Conservation (phyloP, 2,329 filamentous ascomycete species). For the Fusarium sp. region DNA sequence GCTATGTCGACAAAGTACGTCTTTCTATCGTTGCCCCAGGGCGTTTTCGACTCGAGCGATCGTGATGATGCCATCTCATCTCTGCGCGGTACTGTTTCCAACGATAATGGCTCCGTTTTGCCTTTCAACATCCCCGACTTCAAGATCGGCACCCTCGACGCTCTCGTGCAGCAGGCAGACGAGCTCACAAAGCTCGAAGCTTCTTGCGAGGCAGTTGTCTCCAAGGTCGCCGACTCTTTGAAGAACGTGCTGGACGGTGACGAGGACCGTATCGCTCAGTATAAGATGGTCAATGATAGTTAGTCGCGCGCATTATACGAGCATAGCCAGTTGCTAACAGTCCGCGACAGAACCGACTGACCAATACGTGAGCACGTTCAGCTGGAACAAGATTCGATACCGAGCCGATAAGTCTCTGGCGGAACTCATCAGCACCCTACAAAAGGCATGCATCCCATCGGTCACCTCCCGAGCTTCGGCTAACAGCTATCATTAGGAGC, state of each 20-base stretch:
- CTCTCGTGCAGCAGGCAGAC: conserved; percentile 94
- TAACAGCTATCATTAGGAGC: conserved; percentile 68
- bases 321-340: conserved; percentile 40
- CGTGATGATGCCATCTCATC: conserved; percentile 83
- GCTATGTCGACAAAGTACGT: conserved; percentile 75
- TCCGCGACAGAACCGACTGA: conserved; percentile 83
- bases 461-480: neutral
- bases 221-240: conserved; percentile 89
- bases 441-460: conserved; percentile 71
- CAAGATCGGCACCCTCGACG: conserved; percentile 97
- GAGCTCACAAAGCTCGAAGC: conserved; percentile 89
- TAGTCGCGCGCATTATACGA: conserved; percentile 51
- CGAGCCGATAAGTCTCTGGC: conserved; percentile 89
- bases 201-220: conserved; percentile 82
- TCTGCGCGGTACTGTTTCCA: conserved; percentile 75
- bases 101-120: conserved; percentile 79
- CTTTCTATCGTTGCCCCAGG: conserved; percentile 88
- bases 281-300: conserved; percentile 97
- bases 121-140: conserved; percentile 90
- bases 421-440: conserved; percentile 86
- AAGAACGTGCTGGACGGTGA: conserved; percentile 84
- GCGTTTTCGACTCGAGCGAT: conserved; percentile 83
- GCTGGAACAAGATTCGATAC: conserved; percentile 98
- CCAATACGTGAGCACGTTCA: conserved; percentile 87
- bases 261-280: conserved; percentile 82